phyloP scores from a whole-genome alignment of 169 alveolate species.

The Cryptosporidium tyzzeri region DNA sequence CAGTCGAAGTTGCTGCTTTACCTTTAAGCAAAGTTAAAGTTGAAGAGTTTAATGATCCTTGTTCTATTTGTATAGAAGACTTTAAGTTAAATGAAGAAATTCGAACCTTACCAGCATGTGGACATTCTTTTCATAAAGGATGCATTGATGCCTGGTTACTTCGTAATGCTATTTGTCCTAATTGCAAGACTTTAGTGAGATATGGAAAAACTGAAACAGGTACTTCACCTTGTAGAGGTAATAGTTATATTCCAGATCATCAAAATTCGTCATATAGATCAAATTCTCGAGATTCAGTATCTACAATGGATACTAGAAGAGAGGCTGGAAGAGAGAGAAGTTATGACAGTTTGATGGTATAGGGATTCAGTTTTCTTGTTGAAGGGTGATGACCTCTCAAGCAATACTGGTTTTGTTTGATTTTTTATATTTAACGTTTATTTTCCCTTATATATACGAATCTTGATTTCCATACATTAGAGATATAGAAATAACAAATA shows the following conservation, averaged over 20 bases:
- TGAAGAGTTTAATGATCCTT: constrained; percentile 56
- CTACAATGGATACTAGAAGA: constrained; percentile 63
- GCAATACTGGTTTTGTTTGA: constrained; percentile 16
- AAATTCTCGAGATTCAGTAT: constrained; percentile 55
- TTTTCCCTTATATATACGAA: neutral
- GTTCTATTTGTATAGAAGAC: constrained; percentile 81
- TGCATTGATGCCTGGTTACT: constrained; percentile 86
- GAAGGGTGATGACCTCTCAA: constrained; percentile 43
- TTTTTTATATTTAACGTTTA: neutral
- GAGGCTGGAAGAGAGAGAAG: constrained; percentile 22
- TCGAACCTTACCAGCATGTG: constrained; percentile 82
- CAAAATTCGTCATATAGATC: constrained; percentile 59
- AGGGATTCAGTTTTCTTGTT: constrained; percentile 15
- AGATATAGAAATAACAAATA: neutral
- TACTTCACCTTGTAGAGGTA: constrained; percentile 69
- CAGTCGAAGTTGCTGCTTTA: constrained; percentile 69
- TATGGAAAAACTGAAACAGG: constrained; percentile 73
- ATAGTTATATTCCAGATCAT: constrained; percentile 26
- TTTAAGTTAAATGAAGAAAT: constrained; percentile 78
- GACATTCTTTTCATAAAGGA: constrained; percentile 83
- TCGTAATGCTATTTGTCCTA: constrained; percentile 86
- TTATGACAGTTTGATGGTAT: constrained; percentile 12
- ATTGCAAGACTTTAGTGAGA: constrained; percentile 79
- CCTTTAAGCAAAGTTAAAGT: constrained; percentile 31
- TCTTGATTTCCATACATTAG: neutral